These are phyloP conservation scores for Arachnopeziza araneosa DNA, from an alignment of 2,329 filamentous ascomycete species.

Conservation along the genomic window DNA sequence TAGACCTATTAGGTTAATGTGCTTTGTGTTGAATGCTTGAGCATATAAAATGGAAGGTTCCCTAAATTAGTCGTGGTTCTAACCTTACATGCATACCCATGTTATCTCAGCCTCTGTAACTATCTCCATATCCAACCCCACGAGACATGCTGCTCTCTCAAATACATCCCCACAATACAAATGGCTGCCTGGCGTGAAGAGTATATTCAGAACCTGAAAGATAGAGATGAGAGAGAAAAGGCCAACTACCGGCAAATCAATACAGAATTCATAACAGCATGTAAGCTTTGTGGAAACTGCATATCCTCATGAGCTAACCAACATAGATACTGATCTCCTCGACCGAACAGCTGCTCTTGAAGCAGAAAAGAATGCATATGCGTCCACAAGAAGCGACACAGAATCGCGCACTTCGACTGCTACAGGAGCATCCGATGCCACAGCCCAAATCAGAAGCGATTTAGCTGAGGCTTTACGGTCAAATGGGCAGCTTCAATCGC, in stretches of 20 bases:
- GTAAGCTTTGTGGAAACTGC: conserved; percentile 41
- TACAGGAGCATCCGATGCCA: conserved; percentile 24
- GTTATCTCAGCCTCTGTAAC: not conserved
- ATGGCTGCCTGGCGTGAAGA: conserved; percentile 64
- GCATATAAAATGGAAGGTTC: too few relatives aligned
- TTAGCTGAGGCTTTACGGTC: conserved; percentile 72
- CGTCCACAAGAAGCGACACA: conserved; percentile 23
- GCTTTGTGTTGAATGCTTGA: too few relatives aligned
- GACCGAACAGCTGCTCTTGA: conserved; percentile 61
- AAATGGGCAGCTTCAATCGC: conserved; percentile 60
- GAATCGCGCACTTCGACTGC: conserved; percentile 15
- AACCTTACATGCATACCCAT: not conserved
- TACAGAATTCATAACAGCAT: conserved; percentile 69
- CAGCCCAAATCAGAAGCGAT: conserved; percentile 57
- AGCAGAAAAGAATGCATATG: conserved; percentile 45
- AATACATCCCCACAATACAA: not conserved
- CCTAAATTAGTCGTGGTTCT: not conserved
- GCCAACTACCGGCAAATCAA: conserved; percentile 52
- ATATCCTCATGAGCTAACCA: conserved; percentile 7
- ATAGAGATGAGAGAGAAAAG: conserved; percentile 64
- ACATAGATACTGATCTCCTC: conserved; percentile 57
- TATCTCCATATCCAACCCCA: not conserved
- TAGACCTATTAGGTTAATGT: too few relatives aligned
- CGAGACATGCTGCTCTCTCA: not conserved
- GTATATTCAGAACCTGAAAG: conserved; percentile 69